phyloP scores from a whole-genome alignment of 345 rosid species.

The sweet orange (Citrus sinensis) region DNA sequence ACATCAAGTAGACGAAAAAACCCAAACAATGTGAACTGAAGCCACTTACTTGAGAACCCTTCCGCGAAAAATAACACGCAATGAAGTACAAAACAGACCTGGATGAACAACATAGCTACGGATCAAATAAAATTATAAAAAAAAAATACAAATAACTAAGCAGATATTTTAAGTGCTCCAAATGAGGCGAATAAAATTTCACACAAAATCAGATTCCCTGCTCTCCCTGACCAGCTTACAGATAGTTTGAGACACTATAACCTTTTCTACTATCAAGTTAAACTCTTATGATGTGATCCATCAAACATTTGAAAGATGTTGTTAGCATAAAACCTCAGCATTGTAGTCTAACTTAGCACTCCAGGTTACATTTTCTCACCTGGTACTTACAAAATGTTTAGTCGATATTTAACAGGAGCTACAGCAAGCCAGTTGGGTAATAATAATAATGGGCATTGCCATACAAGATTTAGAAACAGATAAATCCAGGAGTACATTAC shows the following conservation, averaged over 20 bases:
- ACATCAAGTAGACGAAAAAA: not conserved
- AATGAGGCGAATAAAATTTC: not conserved
- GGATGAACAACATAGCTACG: constrained; percentile 27
- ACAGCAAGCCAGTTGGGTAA: not conserved
- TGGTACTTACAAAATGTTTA: not conserved
- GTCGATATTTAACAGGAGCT: not conserved
- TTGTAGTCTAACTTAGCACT: not conserved
- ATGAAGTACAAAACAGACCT: constrained; percentile 86
- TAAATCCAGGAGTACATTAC: not conserved
- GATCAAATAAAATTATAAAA: constrained; percentile 3
- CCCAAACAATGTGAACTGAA: constrained; percentile 14
- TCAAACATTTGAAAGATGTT: not conserved
- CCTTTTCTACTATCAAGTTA: not conserved
- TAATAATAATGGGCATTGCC: too few relatives aligned
- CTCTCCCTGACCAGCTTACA: not conserved
- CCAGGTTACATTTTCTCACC: not conserved
- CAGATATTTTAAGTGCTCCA: constrained; percentile 3
- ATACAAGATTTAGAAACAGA: not conserved
- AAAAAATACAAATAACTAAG: not conserved
- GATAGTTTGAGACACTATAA: not conserved
- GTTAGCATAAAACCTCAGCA: not conserved
- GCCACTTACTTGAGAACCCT: constrained; percentile 77
- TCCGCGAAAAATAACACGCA: constrained; percentile 70
- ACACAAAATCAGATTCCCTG: not conserved
- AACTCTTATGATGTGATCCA: not conserved